Evolutionary conservation across 2,329 filamentous ascomycete genomes (phyloP), one percentile per base, ranked within the genome.

Genomic region (Pseudogymnoascus sp.): DNA sequence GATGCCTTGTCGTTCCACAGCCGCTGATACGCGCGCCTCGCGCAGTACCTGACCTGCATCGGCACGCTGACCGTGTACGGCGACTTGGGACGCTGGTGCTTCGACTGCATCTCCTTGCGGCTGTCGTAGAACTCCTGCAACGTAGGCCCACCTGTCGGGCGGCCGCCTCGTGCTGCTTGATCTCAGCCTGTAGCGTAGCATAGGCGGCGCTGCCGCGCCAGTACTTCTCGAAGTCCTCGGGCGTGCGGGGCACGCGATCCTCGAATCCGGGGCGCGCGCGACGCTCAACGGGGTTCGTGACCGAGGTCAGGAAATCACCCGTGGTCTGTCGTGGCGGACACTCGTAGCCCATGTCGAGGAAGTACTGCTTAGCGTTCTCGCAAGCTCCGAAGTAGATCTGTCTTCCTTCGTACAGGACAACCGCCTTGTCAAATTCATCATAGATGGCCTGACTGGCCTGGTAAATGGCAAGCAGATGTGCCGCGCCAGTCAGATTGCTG

Each of bases 51-150:
- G 65, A 96, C 75, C 74, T 97, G 93, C 74, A 93, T 86, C 2
- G 64, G 60, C 67, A 88, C 90, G 0, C 90, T 93, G 37, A 96
- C 78, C 0, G 90, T 96, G 74, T 88, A 96, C 0, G 92, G 91
- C 1, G 91, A 96, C 73, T 85, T 84, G 59, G 81, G 74, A 2
- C 90, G 88, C 71, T 83, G 81, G 28, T 76, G 71, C 70, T 79
- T 82, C 66, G 84, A 81, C 64, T 73, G 69, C 68, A 70, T 71
- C 9, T 62, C 67, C 37, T 70, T 69, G 40, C 65, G 70, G 68
- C 58, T 76, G 67, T 63, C 67, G 62, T 78, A 74, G 12, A 80
- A 73, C 8, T 80, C 74, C 16, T 75, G 67, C 37, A 74, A 62
- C 12, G 69, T 74, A 11, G 69, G 69, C 0, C 72, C 72, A 4